phyloP scores from a whole-genome alignment of 2,329 filamentous ascomycete species.

The Neofusicoccum ribis region DNA sequence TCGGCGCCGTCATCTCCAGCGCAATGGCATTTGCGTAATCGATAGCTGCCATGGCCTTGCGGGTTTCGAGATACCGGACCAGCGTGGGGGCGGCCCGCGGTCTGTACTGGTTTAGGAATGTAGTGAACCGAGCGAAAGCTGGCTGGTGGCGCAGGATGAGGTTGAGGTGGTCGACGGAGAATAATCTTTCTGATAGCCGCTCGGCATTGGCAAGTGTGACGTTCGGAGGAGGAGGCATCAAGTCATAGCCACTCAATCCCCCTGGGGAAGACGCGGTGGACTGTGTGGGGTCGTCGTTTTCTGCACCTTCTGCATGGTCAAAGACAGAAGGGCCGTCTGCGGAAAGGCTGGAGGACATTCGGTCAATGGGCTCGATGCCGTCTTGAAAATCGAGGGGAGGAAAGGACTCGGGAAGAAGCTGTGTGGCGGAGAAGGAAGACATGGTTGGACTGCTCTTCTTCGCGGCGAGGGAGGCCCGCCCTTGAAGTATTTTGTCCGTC shows the following conservation, averaged over 20 bases:
- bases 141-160: slow-evolving; percentile 63
- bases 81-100: slow-evolving; percentile 63
- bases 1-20: slow-evolving; percentile 46
- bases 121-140: slow-evolving; percentile 63
- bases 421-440: slow-evolving; percentile 4
- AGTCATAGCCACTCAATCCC: slow-evolving; percentile 24
- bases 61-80: slow-evolving; percentile 67
- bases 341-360: slow-evolving; percentile 11
- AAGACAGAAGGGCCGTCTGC: slow-evolving; percentile 17
- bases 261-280: slow-evolving; percentile 10
- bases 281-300: slow-evolving; percentile 5
- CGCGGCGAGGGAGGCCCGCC: neutral
- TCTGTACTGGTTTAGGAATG: slow-evolving; percentile 60
- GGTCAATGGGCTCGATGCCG: neutral
- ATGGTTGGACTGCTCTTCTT: slow-evolving; percentile 9
- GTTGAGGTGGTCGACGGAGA: slow-evolving; percentile 63
- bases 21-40: slow-evolving; percentile 67
- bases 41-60: slow-evolving; percentile 68
- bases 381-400: neutral
- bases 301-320: neutral
- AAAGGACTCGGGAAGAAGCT: neutral
- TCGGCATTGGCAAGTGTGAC: slow-evolving; percentile 43
- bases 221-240: slow-evolving; percentile 28
- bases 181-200: slow-evolving; percentile 60
- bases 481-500: neutral